These are phyloP conservation scores for Ramalina peruviana DNA, from an alignment of 495 filamentous ascomycete genomes.

Conservation along the genomic window DNA sequence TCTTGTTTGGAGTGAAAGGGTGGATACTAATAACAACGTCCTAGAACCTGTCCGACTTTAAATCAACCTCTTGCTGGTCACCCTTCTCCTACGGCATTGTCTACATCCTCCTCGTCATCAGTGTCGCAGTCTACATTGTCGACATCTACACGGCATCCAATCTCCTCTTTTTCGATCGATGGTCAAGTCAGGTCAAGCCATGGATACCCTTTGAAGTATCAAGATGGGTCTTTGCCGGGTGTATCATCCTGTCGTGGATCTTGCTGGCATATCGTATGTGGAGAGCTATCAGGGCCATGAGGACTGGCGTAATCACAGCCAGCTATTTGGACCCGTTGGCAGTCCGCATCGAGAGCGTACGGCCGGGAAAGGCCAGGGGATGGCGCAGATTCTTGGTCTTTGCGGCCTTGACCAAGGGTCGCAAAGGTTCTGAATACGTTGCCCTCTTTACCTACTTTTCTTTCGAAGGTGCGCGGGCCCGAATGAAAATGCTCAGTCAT, in stretches of 20 bases:
- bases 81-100: slow-evolving; percentile 74
- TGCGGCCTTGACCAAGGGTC: slow-evolving; percentile 78
- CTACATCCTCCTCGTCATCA: slow-evolving; percentile 63
- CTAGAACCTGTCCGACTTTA: slow-evolving; percentile 87
- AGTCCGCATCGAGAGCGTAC: slow-evolving; percentile 64
- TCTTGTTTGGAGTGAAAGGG: background rate
- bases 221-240: slow-evolving; percentile 82
- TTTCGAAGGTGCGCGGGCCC: slow-evolving; percentile 56
- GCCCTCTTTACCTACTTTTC: slow-evolving; percentile 90
- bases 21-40: slow-evolving; percentile 6
- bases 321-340: slow-evolving; percentile 82
- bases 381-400: slow-evolving; percentile 88
- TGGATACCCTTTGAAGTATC: slow-evolving; percentile 53
- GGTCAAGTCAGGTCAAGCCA: slow-evolving; percentile 53
- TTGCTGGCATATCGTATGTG: slow-evolving; percentile 66
- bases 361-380: slow-evolving; percentile 50
- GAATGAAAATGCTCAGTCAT: background rate
- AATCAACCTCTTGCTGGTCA: slow-evolving; percentile 58
- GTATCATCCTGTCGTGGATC: slow-evolving; percentile 75
- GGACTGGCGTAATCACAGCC: slow-evolving; percentile 71
- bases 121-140: slow-evolving; percentile 71
- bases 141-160: slow-evolving; percentile 90
- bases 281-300: slow-evolving; percentile 64
- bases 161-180: slow-evolving; percentile 65
- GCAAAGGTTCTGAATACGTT: slow-evolving; percentile 79